A percentile compares a stretch with the other conserved stretches of the same genome.
Conservation (phyloP, 2,329 filamentous ascomycete genomes). For the Colletotrichum lentis region DNA sequence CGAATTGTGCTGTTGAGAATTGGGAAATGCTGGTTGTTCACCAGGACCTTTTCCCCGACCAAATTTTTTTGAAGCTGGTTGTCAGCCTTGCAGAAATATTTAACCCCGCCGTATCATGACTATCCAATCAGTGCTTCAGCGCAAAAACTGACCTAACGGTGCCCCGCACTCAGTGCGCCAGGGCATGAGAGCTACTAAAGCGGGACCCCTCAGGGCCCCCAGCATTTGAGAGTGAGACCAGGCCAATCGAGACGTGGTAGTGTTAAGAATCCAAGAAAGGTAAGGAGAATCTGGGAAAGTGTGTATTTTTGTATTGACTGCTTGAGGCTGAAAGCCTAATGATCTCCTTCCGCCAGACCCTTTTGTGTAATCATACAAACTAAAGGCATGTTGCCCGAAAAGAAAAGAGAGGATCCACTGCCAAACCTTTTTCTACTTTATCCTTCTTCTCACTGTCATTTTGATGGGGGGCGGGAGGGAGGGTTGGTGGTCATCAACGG, state of each 20-base stretch:
- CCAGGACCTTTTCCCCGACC: conserved; percentile 3
- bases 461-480: too few relatives aligned
- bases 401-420: neutral
- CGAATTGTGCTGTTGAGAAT: conserved; percentile 3
- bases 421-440: too few relatives aligned
- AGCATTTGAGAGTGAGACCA: neutral
- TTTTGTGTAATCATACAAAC: conserved; percentile 26
- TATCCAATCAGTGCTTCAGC: conserved; percentile 31
- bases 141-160: conserved; percentile 25
- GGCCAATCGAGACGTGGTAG: too few relatives aligned
- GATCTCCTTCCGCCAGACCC: neutral
- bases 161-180: conserved; percentile 27
- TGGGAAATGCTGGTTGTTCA: conserved; percentile 1
- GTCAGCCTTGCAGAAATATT: conserved; percentile 38
- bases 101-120: conserved; percentile 23
- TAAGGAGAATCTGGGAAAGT: neutral
- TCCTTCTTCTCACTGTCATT: too few relatives aligned
- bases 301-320: neutral
- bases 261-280: neutral
- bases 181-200: conserved; percentile 10
- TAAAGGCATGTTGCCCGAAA: neutral
- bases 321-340: neutral
- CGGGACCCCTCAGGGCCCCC: neutral
- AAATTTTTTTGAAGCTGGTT: conserved; percentile 36
- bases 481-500: neutral